Percentiles rank a stretch among this genome's conserved stretches.
Conservation (phyloP, 164 flowering plant species). For the Aristolochia contorta region DNA sequence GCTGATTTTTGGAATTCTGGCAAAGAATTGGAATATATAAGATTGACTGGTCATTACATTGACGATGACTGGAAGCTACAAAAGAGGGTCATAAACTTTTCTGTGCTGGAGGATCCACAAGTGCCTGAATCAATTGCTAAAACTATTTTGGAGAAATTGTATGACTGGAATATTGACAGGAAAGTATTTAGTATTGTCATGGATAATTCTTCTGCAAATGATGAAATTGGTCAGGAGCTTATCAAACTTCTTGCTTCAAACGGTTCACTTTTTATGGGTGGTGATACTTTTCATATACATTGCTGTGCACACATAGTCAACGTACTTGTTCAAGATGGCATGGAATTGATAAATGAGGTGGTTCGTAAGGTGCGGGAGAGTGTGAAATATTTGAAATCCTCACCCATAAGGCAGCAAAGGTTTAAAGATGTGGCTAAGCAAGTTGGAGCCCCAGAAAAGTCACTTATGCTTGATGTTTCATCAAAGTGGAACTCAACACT, state of each 20-base stretch:
- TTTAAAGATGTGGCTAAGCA: slow-evolving; percentile 10
- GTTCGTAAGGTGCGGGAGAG: slow-evolving; percentile 2
- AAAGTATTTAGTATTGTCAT: background rate
- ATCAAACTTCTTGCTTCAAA: background rate
- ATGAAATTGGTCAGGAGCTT: background rate
- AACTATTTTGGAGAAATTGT: background rate
- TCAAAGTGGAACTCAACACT: slow-evolving; percentile 48
- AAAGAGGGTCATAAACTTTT: slow-evolving; percentile 3
- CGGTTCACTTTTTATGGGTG: background rate
- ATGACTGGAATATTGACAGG: slow-evolving; percentile 4
- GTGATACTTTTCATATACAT: background rate
- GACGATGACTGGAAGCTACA: slow-evolving; percentile 7
- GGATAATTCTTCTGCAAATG: background rate
- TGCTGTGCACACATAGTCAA: background rate
- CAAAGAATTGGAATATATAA: background rate
- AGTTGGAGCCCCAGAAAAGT: slow-evolving; percentile 30
- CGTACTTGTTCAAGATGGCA: slow-evolving; percentile 4
- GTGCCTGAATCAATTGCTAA: background rate
- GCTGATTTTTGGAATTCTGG: slow-evolving; percentile 1
- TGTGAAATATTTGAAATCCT: slow-evolving; percentile 3
- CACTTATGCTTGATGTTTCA: slow-evolving; percentile 41
- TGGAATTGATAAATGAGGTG: slow-evolving; percentile 1
- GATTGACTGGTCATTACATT: slow-evolving; percentile 5
- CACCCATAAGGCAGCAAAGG: background rate
- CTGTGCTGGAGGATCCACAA: background rate